Percentiles rank a stretch among this genome's conserved stretches.
Evolutionary conservation across 768 basidiomycete species (phyloP).

Genomic region (Nevesoporus exiguus): DNA sequence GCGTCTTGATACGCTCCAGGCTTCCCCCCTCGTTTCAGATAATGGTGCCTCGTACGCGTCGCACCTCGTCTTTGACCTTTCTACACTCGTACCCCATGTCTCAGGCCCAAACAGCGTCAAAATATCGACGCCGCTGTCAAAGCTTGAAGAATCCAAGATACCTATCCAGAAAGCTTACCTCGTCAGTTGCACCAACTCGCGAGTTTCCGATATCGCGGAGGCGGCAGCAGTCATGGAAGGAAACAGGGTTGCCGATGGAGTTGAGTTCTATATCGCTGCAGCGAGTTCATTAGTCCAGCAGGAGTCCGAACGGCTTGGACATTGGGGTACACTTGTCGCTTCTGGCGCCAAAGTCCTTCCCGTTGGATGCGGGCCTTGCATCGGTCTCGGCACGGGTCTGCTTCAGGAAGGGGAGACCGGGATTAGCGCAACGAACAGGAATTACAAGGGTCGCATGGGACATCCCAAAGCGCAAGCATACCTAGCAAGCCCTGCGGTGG

Average conservation of each 20-base stretch:
- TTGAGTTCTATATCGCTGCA: conserved; percentile 97
- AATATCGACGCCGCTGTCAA: conserved; percentile 87
- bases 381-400: conserved; percentile 90
- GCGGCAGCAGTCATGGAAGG: conserved; percentile 89
- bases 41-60: conserved; percentile 76
- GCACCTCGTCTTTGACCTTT: conserved; percentile 87
- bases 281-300: conserved; percentile 90
- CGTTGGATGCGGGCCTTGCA: conserved; percentile 97
- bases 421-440: conserved; percentile 97
- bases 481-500: conserved; percentile 93
- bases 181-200: conserved; percentile 96
- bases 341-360: conserved; percentile 92
- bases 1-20: conserved; percentile 64
- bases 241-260: conserved; percentile 76
- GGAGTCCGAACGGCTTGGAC: conserved; percentile 79
- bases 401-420: conserved; percentile 93
- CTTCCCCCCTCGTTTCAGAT: conserved; percentile 61
- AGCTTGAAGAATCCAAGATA: conserved; percentile 69
- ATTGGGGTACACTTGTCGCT: conserved; percentile 84
- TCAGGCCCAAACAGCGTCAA: conserved; percentile 99
- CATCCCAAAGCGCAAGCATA: conserved; percentile 93
- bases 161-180: conserved; percentile 96
- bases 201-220: conserved; percentile 89
- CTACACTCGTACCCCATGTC: conserved; percentile 90
- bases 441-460: conserved; percentile 99